phyloP scores from a whole-genome alignment of 2,329 filamentous ascomycete genomes.

The Penicillium sp. region DNA sequence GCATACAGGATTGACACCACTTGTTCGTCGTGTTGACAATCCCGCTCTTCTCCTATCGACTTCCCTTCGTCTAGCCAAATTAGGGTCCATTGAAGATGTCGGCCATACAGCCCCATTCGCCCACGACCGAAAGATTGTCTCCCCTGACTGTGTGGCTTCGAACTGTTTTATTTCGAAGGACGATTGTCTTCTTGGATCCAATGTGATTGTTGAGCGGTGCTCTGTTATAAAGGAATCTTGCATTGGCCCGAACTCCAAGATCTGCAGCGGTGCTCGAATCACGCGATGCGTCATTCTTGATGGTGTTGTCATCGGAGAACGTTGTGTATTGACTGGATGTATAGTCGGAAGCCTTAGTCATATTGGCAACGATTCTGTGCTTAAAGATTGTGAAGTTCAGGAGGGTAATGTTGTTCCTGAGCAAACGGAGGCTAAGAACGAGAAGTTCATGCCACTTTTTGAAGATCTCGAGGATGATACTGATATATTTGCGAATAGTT shows the following conservation, averaged over 20 bases:
- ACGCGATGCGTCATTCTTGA: not conserved
- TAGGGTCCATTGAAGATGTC: not conserved
- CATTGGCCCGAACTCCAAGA: not conserved
- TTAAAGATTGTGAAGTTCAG: not conserved
- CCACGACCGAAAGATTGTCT: not conserved
- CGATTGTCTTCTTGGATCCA: not conserved
- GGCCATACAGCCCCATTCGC: not conserved
- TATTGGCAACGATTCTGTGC: not conserved
- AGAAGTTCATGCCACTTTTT: slow-evolving; percentile 1
- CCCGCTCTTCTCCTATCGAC: not conserved
- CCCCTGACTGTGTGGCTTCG: not conserved
- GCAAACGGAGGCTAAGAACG: not conserved
- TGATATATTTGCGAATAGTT: not conserved
- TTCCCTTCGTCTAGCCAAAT: not conserved
- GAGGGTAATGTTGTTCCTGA: not conserved
- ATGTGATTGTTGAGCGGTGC: not conserved
- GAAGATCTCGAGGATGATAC: not conserved
- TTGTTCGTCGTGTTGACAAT: not conserved
- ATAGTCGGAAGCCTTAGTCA: not conserved
- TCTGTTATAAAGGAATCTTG: slow-evolving; percentile 1
- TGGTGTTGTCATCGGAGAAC: not conserved
- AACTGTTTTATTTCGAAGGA: not conserved
- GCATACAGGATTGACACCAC: not conserved
- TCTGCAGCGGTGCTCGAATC: not conserved
- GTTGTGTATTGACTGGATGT: not conserved